Evolutionary conservation across 2,329 filamentous ascomycete species (phyloP).

Genomic region (Colletotrichum chrysophilum): DNA sequence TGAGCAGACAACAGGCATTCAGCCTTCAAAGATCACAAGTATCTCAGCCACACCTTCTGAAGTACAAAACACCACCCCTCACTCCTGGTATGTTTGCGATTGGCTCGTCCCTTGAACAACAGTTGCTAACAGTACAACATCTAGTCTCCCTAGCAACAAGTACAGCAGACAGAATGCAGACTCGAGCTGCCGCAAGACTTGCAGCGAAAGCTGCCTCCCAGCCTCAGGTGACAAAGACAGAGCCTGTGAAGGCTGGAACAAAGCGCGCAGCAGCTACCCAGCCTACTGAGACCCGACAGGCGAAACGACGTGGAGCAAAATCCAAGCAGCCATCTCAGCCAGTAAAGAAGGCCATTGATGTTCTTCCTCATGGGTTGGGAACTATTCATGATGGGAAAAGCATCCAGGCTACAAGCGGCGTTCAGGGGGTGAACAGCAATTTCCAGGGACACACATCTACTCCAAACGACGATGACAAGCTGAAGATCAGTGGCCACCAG

Average conservation of each 20-base stretch:
- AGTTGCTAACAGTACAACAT: background rate
- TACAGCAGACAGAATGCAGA: background rate
- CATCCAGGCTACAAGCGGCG: background rate
- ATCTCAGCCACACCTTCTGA: background rate
- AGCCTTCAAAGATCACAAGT: background rate
- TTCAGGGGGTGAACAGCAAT: background rate
- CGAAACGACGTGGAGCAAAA: background rate
- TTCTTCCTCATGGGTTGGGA: slow-evolving; percentile 18
- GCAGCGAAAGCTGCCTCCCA: background rate
- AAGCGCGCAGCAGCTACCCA: background rate
- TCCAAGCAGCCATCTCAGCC: background rate
- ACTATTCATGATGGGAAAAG: slow-evolving; percentile 6
- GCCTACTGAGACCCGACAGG: background rate
- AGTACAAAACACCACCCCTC: too few species aligned
- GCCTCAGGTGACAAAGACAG: background rate
- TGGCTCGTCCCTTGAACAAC: background rate
- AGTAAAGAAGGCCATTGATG: background rate
- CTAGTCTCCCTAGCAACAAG: background rate
- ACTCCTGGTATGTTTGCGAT: background rate
- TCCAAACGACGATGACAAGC: background rate
- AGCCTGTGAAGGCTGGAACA: background rate
- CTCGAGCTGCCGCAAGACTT: background rate
- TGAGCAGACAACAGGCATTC: background rate
- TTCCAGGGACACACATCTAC: background rate
- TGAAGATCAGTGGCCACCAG: background rate